These are phyloP conservation scores for Botrytis paeoniae DNA, from an alignment of 2,329 filamentous ascomycete genomes.

Conservation along the genomic window DNA sequence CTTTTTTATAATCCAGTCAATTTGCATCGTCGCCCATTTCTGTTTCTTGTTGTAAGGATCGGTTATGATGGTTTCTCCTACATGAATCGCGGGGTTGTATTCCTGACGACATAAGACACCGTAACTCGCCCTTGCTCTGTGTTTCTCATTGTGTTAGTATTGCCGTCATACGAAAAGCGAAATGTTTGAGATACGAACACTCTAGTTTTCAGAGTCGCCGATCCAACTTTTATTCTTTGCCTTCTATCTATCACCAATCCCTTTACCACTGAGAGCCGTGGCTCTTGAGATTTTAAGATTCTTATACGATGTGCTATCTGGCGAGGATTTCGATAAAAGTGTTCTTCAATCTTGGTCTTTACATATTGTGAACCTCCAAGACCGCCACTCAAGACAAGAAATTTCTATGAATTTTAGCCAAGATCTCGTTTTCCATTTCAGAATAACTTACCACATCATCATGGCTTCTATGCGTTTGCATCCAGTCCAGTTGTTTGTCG, in stretches of 20 bases:
- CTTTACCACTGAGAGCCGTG: conserved; percentile 54
- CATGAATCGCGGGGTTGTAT: conserved; percentile 41
- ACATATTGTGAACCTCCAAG: conserved; percentile 48
- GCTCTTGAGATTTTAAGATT: conserved; percentile 48
- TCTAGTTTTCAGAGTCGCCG: conserved; percentile 44
- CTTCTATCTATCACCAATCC: conserved; percentile 51
- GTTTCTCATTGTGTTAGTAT: neutral
- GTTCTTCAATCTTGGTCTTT: conserved; percentile 43
- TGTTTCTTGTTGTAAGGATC: conserved; percentile 39
- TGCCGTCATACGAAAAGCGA: neutral
- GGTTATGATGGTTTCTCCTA: conserved; percentile 38
- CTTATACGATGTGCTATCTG: conserved; percentile 40
- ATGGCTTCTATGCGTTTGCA: conserved; percentile 9
- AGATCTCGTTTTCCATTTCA: neutral
- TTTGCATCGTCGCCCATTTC: conserved; percentile 43
- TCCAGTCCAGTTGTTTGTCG: conserved; percentile 41
- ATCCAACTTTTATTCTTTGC: conserved; percentile 45
- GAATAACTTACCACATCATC: conserved; percentile 16
- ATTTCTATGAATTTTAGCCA: conserved; percentile 35
- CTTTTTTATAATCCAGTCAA: conserved; percentile 45
- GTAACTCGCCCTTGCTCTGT: conserved; percentile 43
- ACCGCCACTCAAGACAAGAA: conserved; percentile 46
- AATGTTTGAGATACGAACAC: conserved; percentile 26
- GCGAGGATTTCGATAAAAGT: conserved; percentile 39
- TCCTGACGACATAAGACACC: conserved; percentile 42